A percentile compares a stretch with the other conserved stretches of the same genome.
These are phyloP conservation scores for Blechomonas ayalai DNA, from an alignment of 208 protist genomes.

Conservation along the genomic window DNA sequence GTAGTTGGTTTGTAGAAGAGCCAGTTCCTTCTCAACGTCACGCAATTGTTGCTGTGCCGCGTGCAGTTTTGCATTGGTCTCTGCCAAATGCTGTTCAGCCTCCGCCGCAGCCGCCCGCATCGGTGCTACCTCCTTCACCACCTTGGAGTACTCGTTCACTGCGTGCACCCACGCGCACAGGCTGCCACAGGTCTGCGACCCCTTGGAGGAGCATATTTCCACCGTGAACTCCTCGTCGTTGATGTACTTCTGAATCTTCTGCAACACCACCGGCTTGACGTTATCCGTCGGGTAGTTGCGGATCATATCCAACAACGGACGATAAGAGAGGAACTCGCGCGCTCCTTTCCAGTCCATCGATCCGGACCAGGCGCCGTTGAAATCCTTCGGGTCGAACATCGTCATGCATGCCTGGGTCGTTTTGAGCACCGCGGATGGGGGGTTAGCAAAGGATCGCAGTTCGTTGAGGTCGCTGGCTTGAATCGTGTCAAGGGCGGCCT, in stretches of 20 bases:
- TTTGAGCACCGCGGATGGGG: conserved; percentile 92
- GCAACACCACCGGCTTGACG: conserved; percentile 83
- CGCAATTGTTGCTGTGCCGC: conserved; percentile 85
- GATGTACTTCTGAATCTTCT: conserved; percentile 92
- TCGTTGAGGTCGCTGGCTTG: conserved; percentile 93
- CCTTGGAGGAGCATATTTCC: conserved; percentile 87
- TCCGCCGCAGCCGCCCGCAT: conserved; percentile 89
- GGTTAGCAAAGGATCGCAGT: conserved; percentile 92
- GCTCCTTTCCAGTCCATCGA: conserved; percentile 88
- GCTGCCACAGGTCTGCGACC: conserved; percentile 92
- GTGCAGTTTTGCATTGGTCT: conserved; percentile 84
- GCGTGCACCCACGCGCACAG: conserved; percentile 95
- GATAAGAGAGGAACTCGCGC: conserved; percentile 87
- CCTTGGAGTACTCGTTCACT: conserved; percentile 93
- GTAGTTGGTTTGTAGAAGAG: conserved; percentile 81
- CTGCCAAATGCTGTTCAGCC: conserved; percentile 81
- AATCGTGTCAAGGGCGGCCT: conserved; percentile 92
- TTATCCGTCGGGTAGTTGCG: conserved; percentile 94
- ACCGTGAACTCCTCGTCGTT: conserved; percentile 93
- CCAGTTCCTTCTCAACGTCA: conserved; percentile 90
- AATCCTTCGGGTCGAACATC: conserved; percentile 92
- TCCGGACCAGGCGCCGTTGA: conserved; percentile 79
- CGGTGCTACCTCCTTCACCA: conserved; percentile 94
- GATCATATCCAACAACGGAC: conserved; percentile 92
- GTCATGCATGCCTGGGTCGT: conserved; percentile 95